Evolutionary conservation across 1,284 basidiomycete genomes (phyloP).

Genomic region (Sporisorium scitamineum): DNA sequence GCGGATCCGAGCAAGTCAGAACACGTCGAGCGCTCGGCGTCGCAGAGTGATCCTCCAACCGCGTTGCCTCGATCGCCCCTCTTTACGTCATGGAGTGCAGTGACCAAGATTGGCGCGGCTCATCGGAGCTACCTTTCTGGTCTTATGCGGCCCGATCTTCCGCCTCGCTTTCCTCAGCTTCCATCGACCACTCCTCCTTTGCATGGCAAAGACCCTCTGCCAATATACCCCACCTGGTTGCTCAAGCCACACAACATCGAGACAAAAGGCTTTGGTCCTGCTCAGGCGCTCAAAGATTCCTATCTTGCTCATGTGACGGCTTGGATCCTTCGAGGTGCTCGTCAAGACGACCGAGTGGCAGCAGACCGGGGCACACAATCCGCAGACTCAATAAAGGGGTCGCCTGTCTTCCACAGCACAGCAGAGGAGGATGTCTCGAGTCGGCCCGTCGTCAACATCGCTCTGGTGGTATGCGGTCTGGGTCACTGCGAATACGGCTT

Average conservation of each 20-base stretch:
- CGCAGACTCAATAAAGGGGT: background rate
- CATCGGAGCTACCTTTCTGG: constrained; percentile 57
- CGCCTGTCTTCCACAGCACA: background rate
- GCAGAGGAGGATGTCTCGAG: background rate
- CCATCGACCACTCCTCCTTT: background rate
- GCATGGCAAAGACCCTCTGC: background rate
- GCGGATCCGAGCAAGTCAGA: background rate
- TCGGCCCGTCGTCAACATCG: constrained; percentile 26
- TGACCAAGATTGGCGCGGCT: constrained; percentile 42
- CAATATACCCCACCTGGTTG: constrained; percentile 48
- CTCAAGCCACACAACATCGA: constrained; percentile 39
- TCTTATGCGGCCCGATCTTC: constrained; percentile 53
- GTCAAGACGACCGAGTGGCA: background rate
- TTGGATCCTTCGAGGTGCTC: constrained; percentile 34
- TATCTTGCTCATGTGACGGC: constrained; percentile 56
- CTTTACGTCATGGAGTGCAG: constrained; percentile 42
- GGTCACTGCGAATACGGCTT: constrained; percentile 59
- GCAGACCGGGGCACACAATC: background rate
- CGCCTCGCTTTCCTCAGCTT: constrained; percentile 39
- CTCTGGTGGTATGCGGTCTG: constrained; percentile 47
- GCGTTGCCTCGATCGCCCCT: constrained; percentile 14
- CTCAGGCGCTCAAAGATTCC: constrained; percentile 59
- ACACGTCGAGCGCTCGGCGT: background rate
- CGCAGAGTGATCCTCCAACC: background rate
- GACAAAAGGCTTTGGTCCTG: constrained; percentile 53